Percentiles rank a stretch among this genome's conserved stretches.
Evolutionary conservation across 257 asterid genomes (phyloP).

Genomic region (Salvia splendens): DNA sequence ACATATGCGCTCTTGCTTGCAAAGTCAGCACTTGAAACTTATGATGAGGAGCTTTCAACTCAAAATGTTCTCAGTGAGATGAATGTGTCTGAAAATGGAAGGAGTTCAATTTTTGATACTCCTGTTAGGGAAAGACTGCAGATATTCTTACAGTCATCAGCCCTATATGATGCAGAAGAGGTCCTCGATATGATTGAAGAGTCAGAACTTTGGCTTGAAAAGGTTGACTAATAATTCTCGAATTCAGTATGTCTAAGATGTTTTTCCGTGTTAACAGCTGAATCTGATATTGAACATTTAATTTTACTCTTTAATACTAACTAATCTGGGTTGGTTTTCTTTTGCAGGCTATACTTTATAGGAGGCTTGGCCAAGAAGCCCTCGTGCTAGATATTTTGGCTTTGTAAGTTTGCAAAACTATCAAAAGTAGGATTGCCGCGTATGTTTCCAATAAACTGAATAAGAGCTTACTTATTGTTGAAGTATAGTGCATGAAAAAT

Average conservation of each 20-base stretch:
- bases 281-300: slow-evolving; percentile 13
- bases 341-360: slow-evolving; percentile 89
- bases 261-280: slow-evolving; percentile 27
- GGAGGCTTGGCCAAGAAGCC: slow-evolving; percentile 95
- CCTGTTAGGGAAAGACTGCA: slow-evolving; percentile 88
- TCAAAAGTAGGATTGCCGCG: not conserved
- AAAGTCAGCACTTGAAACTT: slow-evolving; percentile 75
- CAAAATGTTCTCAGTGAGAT: slow-evolving; percentile 47
- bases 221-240: slow-evolving; percentile 48
- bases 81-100: slow-evolving; percentile 38
- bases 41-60: slow-evolving; percentile 49
- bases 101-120: slow-evolving; percentile 60
- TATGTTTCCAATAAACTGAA: too few relatives aligned
- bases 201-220: slow-evolving; percentile 94
- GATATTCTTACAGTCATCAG: slow-evolving; percentile 82
- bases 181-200: slow-evolving; percentile 86
- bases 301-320: not conserved
- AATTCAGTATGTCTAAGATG: slow-evolving; percentile 23
- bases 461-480: not conserved
- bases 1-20: slow-evolving; percentile 87
- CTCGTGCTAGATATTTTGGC: slow-evolving; percentile 87
- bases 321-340: slow-evolving; percentile 32
- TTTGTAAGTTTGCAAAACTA: slow-evolving; percentile 54
- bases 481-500: slow-evolving; percentile 11
- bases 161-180: slow-evolving; percentile 82